Evolutionary conservation across 441 rosid genomes (phyloP).

Genomic region (California macrophylla): DNA sequence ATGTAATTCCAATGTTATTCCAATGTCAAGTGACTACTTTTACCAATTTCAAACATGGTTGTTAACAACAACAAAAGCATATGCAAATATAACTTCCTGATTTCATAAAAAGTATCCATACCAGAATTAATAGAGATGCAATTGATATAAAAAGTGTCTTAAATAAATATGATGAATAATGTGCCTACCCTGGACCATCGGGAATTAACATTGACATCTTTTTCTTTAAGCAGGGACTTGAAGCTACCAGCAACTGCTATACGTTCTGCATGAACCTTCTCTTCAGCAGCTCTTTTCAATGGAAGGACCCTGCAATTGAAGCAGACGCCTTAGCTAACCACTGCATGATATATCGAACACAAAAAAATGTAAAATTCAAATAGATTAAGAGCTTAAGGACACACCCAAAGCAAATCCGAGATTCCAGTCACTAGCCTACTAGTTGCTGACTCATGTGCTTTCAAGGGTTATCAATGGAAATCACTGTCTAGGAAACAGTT

Average conservation of each 20-base stretch:
- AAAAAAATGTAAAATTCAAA: conserved; percentile 21
- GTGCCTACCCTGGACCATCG: conserved; percentile 85
- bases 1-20: no score
- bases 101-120: neutral
- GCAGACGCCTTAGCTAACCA: conserved; percentile 11
- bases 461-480: conserved; percentile 26
- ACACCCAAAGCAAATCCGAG: conserved; percentile 25
- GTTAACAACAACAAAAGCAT: neutral
- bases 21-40: neutral
- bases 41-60: neutral
- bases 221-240: conserved; percentile 77
- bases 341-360: neutral
- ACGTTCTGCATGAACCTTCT: conserved; percentile 67
- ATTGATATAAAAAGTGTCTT: neutral
- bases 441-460: conserved; percentile 29
- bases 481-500: conserved; percentile 22
- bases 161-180: neutral
- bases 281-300: conserved; percentile 66
- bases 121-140: neutral
- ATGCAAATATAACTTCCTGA: neutral
- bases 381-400: conserved; percentile 24
- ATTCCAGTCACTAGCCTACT: conserved; percentile 28
- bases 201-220: conserved; percentile 50
- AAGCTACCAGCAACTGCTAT: conserved; percentile 60
- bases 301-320: conserved; percentile 50